These are phyloP conservation scores for Backusella macrospora DNA, from an alignment of 192 early-diverging fungal species.

Conservation along the genomic window DNA sequence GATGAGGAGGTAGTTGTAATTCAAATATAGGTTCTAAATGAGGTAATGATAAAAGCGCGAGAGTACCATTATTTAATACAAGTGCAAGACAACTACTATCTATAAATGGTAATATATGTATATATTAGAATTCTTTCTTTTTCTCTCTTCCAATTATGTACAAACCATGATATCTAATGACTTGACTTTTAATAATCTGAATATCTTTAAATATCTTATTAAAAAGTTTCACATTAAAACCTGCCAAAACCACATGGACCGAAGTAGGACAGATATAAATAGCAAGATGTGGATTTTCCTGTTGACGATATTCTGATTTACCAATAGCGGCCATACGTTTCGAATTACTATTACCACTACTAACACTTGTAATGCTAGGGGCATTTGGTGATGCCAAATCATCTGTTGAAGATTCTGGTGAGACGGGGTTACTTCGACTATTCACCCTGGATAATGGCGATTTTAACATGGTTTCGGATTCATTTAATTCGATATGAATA, in stretches of 20 bases:
- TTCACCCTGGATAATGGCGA: background rate
- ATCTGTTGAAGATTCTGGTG: background rate
- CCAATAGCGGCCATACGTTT: conserved; percentile 13
- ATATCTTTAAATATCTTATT: conserved; percentile 7
- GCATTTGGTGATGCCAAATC: conserved; percentile 5
- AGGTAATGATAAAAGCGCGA: conserved; percentile 34
- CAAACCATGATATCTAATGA: conserved; percentile 16
- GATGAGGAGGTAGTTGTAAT: background rate
- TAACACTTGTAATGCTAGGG: background rate
- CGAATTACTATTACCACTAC: background rate
- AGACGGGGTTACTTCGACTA: background rate
- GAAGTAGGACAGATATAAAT: conserved; percentile 16
- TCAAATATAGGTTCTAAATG: conserved; percentile 21
- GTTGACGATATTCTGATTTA: conserved; percentile 22
- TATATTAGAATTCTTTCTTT: background rate
- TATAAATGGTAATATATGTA: no score
- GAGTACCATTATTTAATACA: conserved; percentile 19
- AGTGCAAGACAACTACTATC: conserved; percentile 19
- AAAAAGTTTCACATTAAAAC: conserved; percentile 30
- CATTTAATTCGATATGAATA: background rate
- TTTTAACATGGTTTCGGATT: background rate
- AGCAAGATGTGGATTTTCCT: conserved; percentile 35
- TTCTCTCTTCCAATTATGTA: background rate
- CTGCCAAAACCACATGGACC: conserved; percentile 16
- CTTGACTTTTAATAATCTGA: conserved; percentile 20